Conservation (phyloP, 2,329 filamentous ascomycete species). For the Colletotrichum sp. region DNA sequence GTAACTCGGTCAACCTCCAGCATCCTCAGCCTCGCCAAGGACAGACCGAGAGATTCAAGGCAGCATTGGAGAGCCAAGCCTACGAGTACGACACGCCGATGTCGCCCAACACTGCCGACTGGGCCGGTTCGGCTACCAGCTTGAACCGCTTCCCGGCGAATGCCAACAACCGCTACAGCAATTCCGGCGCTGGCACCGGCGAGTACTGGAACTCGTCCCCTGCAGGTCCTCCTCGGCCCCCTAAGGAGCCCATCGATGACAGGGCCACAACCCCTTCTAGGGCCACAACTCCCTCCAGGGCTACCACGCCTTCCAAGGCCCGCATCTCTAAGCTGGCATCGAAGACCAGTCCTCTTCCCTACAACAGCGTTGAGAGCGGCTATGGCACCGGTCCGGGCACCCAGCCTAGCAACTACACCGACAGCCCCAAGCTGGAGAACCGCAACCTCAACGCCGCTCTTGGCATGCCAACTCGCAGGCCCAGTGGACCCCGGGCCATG, state of each 20-base stretch:
- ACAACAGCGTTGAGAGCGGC: conserved; percentile 59
- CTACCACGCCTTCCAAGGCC: conserved; percentile 49
- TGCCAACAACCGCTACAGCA: conserved; percentile 53
- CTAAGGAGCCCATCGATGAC: conserved; percentile 64
- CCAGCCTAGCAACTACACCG: conserved; percentile 50
- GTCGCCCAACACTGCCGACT: conserved; percentile 66
- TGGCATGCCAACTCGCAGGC: conserved; percentile 56
- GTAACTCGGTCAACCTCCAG: conserved; percentile 79
- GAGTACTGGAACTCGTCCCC: conserved; percentile 55
- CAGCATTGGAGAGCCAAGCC: conserved; percentile 74
- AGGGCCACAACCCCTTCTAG: conserved; percentile 49
- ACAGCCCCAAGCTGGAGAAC: conserved; percentile 62
- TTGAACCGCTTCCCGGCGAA: conserved; percentile 57
- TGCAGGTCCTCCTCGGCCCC: conserved; percentile 58
- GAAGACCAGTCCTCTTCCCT: conserved; percentile 61
- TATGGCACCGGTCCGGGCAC: conserved; percentile 55
- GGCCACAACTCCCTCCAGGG: conserved; percentile 25
- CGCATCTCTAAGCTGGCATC: conserved; percentile 54
- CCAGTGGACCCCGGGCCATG: conserved; percentile 66
- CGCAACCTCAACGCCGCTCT: conserved; percentile 60
- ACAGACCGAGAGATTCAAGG: conserved; percentile 76
- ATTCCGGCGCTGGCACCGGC: conserved; percentile 32
- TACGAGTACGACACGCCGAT: conserved; percentile 68
- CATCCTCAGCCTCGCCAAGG: conserved; percentile 80
- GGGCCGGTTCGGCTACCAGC: conserved; percentile 66